Evolutionary conservation across 2,329 filamentous ascomycete genomes (phyloP), one percentile per base, ranked within the genome.

Genomic region (Malbranchea zuffiana): DNA sequence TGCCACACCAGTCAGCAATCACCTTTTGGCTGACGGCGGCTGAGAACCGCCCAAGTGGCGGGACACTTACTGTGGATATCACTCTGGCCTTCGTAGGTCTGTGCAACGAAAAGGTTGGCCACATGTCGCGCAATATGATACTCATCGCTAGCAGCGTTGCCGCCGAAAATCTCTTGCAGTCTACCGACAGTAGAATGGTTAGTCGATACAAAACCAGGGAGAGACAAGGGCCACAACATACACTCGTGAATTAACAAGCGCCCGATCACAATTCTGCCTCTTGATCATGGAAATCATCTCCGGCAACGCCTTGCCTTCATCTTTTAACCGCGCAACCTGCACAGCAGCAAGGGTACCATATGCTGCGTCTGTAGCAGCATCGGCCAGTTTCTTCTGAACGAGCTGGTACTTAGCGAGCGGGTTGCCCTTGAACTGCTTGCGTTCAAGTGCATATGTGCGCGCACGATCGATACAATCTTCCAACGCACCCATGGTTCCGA

Each of bases 241-340:
- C 55, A 71, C 67, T 47, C 90, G 72, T 13, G 86, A 78, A 47
- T 88, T 86, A 19, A 74, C 66, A 51, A 98, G 66, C 11, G 90
- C 90, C 35, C 80, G 70, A 62, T 98, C 90, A 61, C 90, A 98
- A 62, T 98, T 98, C 66, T 96, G 87, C 48, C 90, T 72, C 73
- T 98, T 98, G 56, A 96, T 78, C 83, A 98, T 80, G 6, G 73
- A 78, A 52, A 98, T 93, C 88, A 96, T 96, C 67, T 98, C 90
- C 5, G 90, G 87, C 2, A 81, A 78, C 16, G 74, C 77, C 60
- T 85, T 83, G 45, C 87, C 87, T 56, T 84, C 78, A 51, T 96
- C 88, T 72, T 95, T 96, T 40, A 96, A 74, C 44, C 88, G 71
- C 35, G 86, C 87, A 23, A 96, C 88, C 62, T 98, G 90, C 40